A percentile compares a stretch with the other conserved stretches of the same genome.
phyloP scores from a whole-genome alignment of 2,329 filamentous ascomycete genomes.

The Chaetomiaceae sp. region DNA sequence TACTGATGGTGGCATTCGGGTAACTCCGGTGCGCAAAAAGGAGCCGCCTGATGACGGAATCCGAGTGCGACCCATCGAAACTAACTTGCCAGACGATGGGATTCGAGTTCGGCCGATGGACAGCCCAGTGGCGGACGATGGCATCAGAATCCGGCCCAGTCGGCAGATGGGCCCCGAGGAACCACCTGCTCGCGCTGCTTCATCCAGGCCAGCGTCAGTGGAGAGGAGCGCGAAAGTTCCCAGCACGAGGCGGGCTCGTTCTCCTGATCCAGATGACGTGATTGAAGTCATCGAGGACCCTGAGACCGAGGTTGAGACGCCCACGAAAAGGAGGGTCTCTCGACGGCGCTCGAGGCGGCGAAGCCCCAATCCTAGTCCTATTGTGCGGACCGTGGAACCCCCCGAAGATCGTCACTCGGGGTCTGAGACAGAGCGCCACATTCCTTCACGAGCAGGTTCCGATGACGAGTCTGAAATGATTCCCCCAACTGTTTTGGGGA shows the following conservation, averaged over 20 bases:
- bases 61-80: slow-evolving; percentile 16
- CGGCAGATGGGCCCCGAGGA: slow-evolving; percentile 26
- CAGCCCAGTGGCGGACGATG: slow-evolving; percentile 25
- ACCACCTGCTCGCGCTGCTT: slow-evolving; percentile 29
- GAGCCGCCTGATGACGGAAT: slow-evolving; percentile 28
- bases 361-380: slow-evolving; percentile 28
- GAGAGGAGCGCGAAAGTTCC: slow-evolving; percentile 23
- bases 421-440: slow-evolving; percentile 16
- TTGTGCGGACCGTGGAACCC: slow-evolving; percentile 31
- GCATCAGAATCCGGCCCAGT: slow-evolving; percentile 11
- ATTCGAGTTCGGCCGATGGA: slow-evolving; percentile 38
- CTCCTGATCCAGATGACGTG: slow-evolving; percentile 25
- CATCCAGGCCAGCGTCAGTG: slow-evolving; percentile 29
- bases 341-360: slow-evolving; percentile 18
- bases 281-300: slow-evolving; percentile 36
- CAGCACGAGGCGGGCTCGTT: slow-evolving; percentile 24
- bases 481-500: slow-evolving; percentile 40
- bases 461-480: slow-evolving; percentile 35
- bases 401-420: slow-evolving; percentile 32
- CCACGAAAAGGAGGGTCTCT: slow-evolving; percentile 35
- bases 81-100: slow-evolving; percentile 24
- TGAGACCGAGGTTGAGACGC: slow-evolving; percentile 35
- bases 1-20: slow-evolving; percentile 22
- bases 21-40: slow-evolving; percentile 27
- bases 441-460: slow-evolving; percentile 27